Evolutionary conservation across 108 stramenopile genomes (phyloP).

Genomic region (Aurantiochytrium sp.): DNA sequence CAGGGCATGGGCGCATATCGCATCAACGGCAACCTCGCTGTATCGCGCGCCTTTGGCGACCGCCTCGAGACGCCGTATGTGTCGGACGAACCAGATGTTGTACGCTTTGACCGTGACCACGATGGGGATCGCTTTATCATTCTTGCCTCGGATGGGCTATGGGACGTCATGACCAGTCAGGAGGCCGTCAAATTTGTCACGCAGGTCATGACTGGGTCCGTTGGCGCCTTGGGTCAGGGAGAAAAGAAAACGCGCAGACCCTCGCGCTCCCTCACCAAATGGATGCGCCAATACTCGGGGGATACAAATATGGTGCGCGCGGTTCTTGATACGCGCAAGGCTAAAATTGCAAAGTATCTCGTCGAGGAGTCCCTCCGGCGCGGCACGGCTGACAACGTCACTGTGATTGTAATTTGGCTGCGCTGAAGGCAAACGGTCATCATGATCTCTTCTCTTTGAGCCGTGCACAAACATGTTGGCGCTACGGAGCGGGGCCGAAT

Average conservation of each 20-base stretch:
- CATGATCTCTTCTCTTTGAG: too few relatives aligned
- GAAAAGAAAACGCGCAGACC: conserved; percentile 21
- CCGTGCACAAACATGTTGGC: too few relatives aligned
- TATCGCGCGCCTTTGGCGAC: conserved; percentile 89
- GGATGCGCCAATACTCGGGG: conserved; percentile 25
- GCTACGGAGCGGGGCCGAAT: too few relatives aligned
- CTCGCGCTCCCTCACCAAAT: conserved; percentile 33
- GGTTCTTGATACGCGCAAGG: conserved; percentile 39
- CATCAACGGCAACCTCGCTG: conserved; percentile 88
- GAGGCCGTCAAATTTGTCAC: conserved; percentile 78
- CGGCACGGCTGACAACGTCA: conserved; percentile 47
- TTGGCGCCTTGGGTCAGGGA: conserved; percentile 29
- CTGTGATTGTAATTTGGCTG: conserved; percentile 44
- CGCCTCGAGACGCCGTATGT: conserved; percentile 74
- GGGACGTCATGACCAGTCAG: conserved; percentile 93
- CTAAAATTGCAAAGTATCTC: conserved; percentile 48
- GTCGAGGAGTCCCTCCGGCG: conserved; percentile 44
- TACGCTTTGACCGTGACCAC: conserved; percentile 30
- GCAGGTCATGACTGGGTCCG: conserved; percentile 26
- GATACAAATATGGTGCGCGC: conserved; percentile 44
- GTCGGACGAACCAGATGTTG: conserved; percentile 69
- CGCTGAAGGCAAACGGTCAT: not conserved
- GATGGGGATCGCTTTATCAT: conserved; percentile 49
- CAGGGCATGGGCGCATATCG: conserved; percentile 69
- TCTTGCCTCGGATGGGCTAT: conserved; percentile 84